Percentiles rank a stretch among this genome's conserved stretches.
Conservation (phyloP, 768 basidiomycete genomes). For the Tephrocybe sp. region DNA sequence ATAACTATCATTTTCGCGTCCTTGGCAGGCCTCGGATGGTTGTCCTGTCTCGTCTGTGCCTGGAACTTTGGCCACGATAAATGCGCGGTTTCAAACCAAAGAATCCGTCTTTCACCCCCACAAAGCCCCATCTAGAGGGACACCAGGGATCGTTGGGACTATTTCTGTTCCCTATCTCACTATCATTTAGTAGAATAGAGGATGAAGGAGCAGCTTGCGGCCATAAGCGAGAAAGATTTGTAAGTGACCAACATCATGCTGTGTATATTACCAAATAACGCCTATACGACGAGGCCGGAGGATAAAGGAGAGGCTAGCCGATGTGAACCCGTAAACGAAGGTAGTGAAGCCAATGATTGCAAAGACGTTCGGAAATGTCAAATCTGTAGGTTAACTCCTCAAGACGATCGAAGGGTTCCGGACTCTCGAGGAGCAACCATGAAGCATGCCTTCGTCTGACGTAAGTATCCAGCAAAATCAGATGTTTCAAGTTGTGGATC, state of each 20-base stretch:
- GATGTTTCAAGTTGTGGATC: constrained; percentile 21
- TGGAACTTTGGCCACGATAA: too few species aligned
- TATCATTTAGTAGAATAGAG: constrained; percentile 6
- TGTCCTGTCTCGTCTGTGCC: too few species aligned
- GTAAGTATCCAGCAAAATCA: constrained; percentile 25
- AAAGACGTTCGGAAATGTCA: constrained; percentile 21
- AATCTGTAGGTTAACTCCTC: constrained; percentile 29
- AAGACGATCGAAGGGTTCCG: constrained; percentile 26
- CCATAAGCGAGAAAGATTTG: neutral
- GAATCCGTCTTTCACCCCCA: too few species aligned
- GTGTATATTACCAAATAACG: constrained; percentile 18
- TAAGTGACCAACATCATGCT: neutral
- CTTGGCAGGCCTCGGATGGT: too few species aligned
- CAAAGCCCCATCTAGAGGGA: neutral
- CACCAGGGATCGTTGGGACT: constrained; percentile 15
- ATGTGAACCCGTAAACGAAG: neutral
- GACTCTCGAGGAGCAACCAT: constrained; percentile 17
- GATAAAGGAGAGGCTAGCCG: constrained; percentile 26
- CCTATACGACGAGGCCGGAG: constrained; percentile 25
- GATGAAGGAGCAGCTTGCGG: constrained; percentile 18
- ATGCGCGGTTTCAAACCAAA: too few species aligned
- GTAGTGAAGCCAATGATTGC: constrained; percentile 7
- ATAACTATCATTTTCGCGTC: neutral
- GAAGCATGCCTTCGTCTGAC: constrained; percentile 22
- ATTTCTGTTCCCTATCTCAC: constrained; percentile 6